These are phyloP conservation scores for Amylocarpus encephaloides DNA, from an alignment of 2,329 filamentous ascomycete species.

Conservation along the genomic window DNA sequence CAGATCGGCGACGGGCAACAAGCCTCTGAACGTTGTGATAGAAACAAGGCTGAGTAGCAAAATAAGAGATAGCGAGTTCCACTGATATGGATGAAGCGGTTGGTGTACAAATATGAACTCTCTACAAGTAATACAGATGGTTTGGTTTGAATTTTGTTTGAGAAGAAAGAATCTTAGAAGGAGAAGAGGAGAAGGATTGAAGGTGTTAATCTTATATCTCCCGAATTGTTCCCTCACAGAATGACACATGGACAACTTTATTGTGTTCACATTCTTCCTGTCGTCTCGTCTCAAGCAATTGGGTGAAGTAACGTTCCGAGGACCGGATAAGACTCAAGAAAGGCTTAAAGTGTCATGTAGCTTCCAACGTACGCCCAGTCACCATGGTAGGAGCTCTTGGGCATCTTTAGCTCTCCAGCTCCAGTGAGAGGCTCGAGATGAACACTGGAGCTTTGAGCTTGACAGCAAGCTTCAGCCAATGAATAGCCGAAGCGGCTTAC, in stretches of 20 bases:
- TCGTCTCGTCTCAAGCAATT: not conserved
- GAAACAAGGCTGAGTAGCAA: not conserved
- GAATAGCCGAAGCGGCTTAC: not conserved
- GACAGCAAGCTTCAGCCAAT: not conserved
- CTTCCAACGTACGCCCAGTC: not conserved
- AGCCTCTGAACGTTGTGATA: not conserved
- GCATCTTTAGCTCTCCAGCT: not conserved
- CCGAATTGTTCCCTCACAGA: not conserved
- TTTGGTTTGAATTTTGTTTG: not conserved
- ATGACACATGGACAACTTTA: not conserved
- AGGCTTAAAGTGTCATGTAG: not conserved
- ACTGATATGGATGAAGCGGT: not conserved
- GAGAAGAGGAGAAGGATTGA: not conserved
- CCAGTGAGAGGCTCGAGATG: not conserved
- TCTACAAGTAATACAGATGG: not conserved
- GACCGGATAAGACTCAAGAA: not conserved
- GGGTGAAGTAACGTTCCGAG: not conserved
- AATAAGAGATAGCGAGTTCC: not conserved
- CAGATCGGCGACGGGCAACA: constrained; percentile 12
- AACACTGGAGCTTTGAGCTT: not conserved
- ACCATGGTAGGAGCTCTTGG: not conserved
- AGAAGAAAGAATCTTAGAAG: not conserved
- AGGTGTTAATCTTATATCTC: not conserved
- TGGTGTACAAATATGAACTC: not conserved
- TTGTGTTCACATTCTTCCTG: not conserved